phyloP scores from a whole-genome alignment of 75 land plant species.

The Picea sitchensis region DNA sequence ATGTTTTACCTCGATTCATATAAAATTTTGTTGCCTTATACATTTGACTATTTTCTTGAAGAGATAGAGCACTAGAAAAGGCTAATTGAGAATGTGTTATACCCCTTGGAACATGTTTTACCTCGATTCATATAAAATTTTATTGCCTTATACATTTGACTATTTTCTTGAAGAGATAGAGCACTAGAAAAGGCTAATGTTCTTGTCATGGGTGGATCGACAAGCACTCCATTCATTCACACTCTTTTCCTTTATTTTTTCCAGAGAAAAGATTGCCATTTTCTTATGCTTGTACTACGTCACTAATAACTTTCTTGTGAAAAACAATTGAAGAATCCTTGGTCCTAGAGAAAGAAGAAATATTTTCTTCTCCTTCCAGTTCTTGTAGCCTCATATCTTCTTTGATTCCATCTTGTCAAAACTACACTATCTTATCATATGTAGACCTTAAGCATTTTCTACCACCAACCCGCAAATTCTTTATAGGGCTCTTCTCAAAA shows the following conservation, averaged over 20 bases:
- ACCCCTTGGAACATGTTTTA: no score
- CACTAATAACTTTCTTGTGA: not conserved
- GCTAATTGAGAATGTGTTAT: no score
- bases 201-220: not conserved
- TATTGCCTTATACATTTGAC: no score
- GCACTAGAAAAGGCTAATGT: no score
- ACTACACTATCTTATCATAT: not conserved
- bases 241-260: not conserved
- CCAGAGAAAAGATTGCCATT: not conserved
- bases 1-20: not conserved
- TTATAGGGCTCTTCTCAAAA: not conserved
- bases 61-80: no score
- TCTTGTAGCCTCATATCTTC: no score
- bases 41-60: no score
- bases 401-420: no score
- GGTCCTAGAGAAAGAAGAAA: not conserved
- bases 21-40: not conserved
- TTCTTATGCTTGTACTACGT: not conserved
- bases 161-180: no score
- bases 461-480: not conserved
- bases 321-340: not conserved
- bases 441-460: not conserved
- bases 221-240: constrained; percentile 1
- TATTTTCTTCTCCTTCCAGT: no score
- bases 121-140: no score